phyloP scores from a whole-genome alignment of 2,329 filamentous ascomycete genomes.

The Cordyceps tenuipes region DNA sequence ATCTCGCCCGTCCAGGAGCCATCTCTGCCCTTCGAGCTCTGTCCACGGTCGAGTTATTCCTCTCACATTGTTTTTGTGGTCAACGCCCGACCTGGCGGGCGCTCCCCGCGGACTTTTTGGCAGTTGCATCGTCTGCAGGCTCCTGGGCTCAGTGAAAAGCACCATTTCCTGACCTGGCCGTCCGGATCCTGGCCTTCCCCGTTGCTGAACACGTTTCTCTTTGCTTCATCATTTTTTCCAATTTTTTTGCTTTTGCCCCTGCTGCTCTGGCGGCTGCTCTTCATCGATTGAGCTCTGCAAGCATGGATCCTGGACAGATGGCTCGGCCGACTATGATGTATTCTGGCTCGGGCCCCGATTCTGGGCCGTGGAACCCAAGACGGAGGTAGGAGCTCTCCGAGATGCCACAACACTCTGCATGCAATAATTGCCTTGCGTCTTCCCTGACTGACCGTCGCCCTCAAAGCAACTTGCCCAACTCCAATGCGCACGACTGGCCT shows the following conservation, averaged over 20 bases:
- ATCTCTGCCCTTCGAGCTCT: neutral
- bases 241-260: neutral
- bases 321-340: slow-evolving; percentile 11
- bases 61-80: neutral
- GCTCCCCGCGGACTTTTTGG: slow-evolving; percentile 8
- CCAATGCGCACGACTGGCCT: slow-evolving; percentile 8
- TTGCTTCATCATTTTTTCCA: neutral
- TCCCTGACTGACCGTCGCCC: neutral
- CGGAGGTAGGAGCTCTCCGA: slow-evolving; percentile 9
- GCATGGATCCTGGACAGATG: slow-evolving; percentile 11
- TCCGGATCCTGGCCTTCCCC: neutral
- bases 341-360: slow-evolving; percentile 6
- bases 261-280: neutral
- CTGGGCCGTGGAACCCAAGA: slow-evolving; percentile 13
- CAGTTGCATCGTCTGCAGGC: neutral
- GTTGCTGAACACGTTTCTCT: neutral
- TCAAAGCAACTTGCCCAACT: slow-evolving; percentile 1
- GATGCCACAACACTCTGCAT: neutral
- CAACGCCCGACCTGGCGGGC: slow-evolving; percentile 8
- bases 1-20: neutral
- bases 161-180: neutral
- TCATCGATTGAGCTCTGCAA: neutral
- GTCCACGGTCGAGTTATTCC: neutral
- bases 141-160: slow-evolving; percentile 1
- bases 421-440: neutral